phyloP scores from a whole-genome alignment of 345 rosid species.

The Arabis alpina region DNA sequence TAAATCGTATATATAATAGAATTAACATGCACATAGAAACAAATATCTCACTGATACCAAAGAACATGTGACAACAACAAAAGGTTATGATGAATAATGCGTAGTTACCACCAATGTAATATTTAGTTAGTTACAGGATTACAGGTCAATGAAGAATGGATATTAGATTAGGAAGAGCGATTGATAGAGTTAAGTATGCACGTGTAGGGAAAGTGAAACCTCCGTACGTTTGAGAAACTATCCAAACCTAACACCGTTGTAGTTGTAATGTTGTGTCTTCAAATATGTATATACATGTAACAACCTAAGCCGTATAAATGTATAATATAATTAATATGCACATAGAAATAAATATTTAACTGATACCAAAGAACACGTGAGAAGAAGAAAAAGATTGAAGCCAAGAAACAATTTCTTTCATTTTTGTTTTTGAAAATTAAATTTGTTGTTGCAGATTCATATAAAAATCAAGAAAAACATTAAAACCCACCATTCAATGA shows the following conservation, averaged over 20 bases:
- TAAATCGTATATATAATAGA: too few relatives aligned
- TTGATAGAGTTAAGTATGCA: constrained; percentile 33
- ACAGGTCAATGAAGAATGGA: not conserved
- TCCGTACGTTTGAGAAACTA: constrained; percentile 11
- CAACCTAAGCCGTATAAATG: too few relatives aligned
- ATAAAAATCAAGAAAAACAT: not conserved
- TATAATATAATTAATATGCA: constrained; percentile 5
- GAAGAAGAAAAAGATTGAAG: too few relatives aligned
- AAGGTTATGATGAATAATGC: too few relatives aligned
- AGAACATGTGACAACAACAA: too few relatives aligned
- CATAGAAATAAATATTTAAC: not conserved
- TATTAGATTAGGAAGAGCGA: constrained; percentile 5
- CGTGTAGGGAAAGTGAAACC: constrained; percentile 22
- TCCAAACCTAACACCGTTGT: constrained; percentile 19
- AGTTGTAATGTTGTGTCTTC: not conserved
- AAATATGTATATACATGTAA: not conserved
- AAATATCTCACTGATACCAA: not conserved
- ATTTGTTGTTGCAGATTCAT: not conserved
- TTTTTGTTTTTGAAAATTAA: too few relatives aligned
- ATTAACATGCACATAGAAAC: not conserved
- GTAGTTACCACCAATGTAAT: too few relatives aligned
- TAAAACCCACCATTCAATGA: constrained; percentile 38
- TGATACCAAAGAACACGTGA: too few relatives aligned
- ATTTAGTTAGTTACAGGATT: not conserved
- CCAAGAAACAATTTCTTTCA: too few relatives aligned